These are phyloP conservation scores for Metschnikowia anglica DNA, from an alignment of 805 yeast species.

Conservation along the genomic window DNA sequence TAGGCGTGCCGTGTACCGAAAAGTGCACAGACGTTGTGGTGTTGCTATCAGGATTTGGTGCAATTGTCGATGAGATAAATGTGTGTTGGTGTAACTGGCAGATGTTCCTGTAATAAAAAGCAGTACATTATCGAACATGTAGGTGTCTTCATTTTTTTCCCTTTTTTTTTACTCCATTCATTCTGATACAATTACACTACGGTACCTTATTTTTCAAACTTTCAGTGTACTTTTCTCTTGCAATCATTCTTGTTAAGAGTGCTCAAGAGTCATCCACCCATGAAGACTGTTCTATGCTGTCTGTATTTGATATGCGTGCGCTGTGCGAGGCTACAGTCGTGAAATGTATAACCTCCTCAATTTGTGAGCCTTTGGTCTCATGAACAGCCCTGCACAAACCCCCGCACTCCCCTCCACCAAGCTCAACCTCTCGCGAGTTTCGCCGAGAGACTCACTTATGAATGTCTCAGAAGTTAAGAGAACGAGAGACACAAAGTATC, in stretches of 20 bases:
- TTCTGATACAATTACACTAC: no score
- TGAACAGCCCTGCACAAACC: slow-evolving; percentile 2
- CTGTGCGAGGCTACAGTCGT: no score
- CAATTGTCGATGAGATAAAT: slow-evolving; percentile 17
- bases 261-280: no score
- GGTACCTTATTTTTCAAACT: no score
- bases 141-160: background rate
- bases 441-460: background rate
- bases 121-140: slow-evolving; percentile 8
- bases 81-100: slow-evolving; percentile 13
- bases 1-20: slow-evolving; percentile 59
- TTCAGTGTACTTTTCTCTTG: no score
- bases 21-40: slow-evolving; percentile 55
- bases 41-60: slow-evolving; percentile 56
- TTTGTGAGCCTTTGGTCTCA: background rate
- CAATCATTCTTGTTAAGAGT: no score
- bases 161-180: background rate
- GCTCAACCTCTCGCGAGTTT: background rate
- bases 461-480: background rate
- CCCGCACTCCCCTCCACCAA: slow-evolving; percentile 6
- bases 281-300: no score
- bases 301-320: no score
- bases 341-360: no score
- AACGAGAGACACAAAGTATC: background rate
- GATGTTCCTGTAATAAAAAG: slow-evolving; percentile 10